These are phyloP conservation scores for Trichophaea hybrida DNA, from an alignment of 2,329 filamentous ascomycete species.

Conservation along the genomic window DNA sequence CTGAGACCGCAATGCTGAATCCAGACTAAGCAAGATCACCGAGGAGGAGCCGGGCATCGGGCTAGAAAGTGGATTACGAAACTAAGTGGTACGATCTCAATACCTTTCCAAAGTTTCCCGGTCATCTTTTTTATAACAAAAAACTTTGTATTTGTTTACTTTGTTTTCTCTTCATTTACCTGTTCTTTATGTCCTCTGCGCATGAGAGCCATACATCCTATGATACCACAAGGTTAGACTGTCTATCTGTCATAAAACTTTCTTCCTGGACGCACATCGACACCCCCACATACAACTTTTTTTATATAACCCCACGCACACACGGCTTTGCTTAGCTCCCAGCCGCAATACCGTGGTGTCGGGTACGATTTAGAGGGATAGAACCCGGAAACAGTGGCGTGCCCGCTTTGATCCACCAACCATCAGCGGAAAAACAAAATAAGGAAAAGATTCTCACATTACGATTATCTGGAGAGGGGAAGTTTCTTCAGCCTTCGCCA, in stretches of 20 bases:
- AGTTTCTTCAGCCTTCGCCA: too few relatives aligned
- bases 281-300: neutral
- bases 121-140: neutral
- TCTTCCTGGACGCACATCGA: neutral
- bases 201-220: neutral
- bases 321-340: neutral
- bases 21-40: too few relatives aligned
- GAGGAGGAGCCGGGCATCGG: too few relatives aligned
- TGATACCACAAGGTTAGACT: neutral
- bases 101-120: neutral
- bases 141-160: neutral
- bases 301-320: neutral
- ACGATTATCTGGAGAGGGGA: too few relatives aligned
- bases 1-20: too few relatives aligned
- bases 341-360: neutral
- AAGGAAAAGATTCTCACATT: too few relatives aligned
- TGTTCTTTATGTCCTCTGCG: neutral
- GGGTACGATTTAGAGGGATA: too few relatives aligned
- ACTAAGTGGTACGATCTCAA: neutral
- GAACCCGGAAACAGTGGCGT: too few relatives aligned
- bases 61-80: neutral
- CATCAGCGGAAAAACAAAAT: too few relatives aligned
- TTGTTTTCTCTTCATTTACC: neutral
- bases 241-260: neutral
- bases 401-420: too few relatives aligned